Evolutionary conservation across 2,329 filamentous ascomycete species (phyloP).

Genomic region (Xylariaceae sp.): DNA sequence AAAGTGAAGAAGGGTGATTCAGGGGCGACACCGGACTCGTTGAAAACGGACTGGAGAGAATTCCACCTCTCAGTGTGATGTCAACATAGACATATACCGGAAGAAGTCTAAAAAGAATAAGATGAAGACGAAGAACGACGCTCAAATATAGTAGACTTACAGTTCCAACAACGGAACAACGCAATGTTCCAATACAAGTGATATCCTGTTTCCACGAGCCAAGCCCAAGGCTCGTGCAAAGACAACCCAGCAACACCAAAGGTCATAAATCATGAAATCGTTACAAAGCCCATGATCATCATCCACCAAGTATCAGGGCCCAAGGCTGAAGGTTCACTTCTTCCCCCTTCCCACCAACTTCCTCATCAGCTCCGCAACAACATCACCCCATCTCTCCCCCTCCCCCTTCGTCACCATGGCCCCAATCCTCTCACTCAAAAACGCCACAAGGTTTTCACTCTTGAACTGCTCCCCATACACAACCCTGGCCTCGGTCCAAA

Average conservation of each 20-base stretch:
- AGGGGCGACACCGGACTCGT: too few species aligned
- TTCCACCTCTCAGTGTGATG: too few species aligned
- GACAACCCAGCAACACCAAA: not conserved
- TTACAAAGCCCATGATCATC: not conserved
- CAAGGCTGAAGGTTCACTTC: constrained; percentile 38
- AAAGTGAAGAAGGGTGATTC: too few species aligned
- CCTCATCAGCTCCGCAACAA: constrained; percentile 53
- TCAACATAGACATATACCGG: too few species aligned
- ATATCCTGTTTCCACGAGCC: too few species aligned
- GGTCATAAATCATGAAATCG: constrained; percentile 17
- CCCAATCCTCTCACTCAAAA: constrained; percentile 56
- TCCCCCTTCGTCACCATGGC: constrained; percentile 34
- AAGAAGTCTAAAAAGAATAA: too few species aligned
- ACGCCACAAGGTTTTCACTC: constrained; percentile 71
- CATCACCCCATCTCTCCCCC: constrained; percentile 51
- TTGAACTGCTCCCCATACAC: constrained; percentile 79
- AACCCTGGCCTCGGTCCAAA: constrained; percentile 57
- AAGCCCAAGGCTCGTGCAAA: too few species aligned
- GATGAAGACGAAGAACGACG: too few species aligned
- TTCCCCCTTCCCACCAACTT: constrained; percentile 55
- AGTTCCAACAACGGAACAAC: too few species aligned
- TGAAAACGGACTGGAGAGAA: too few species aligned
- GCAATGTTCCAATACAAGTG: too few species aligned
- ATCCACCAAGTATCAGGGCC: not conserved
- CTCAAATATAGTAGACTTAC: too few species aligned